Evolutionary conservation across 2,329 filamentous ascomycete genomes (phyloP).

Genomic region (Verticillium dahliae): DNA sequence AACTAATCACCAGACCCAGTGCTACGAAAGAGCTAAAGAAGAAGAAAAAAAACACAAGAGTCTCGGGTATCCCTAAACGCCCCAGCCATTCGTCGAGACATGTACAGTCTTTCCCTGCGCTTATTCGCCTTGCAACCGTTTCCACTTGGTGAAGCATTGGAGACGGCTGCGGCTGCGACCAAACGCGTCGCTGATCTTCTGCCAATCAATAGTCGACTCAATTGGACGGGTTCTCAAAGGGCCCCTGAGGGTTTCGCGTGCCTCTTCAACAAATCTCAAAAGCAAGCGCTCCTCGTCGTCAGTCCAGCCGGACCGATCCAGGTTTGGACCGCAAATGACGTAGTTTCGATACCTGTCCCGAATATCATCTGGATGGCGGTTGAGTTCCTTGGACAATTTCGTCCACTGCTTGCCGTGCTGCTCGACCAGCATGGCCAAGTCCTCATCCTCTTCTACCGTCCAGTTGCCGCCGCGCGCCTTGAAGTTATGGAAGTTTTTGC

Average conservation of each 20-base stretch:
- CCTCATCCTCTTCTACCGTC: slow-evolving; percentile 51
- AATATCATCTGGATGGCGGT: slow-evolving; percentile 58
- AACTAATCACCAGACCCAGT: not conserved
- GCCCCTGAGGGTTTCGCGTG: slow-evolving; percentile 21
- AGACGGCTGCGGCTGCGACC: slow-evolving; percentile 54
- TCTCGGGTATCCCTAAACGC: not conserved
- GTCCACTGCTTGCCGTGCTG: slow-evolving; percentile 53
- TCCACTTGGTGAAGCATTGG: slow-evolving; percentile 66
- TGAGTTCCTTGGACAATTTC: slow-evolving; percentile 53
- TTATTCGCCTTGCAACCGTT: slow-evolving; percentile 13
- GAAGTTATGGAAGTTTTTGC: slow-evolving; percentile 61
- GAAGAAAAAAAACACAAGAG: not conserved
- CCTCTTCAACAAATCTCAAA: slow-evolving; percentile 41
- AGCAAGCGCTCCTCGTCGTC: slow-evolving; percentile 47
- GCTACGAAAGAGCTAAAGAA: not conserved
- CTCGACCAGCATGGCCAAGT: slow-evolving; percentile 39
- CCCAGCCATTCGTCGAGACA: not conserved
- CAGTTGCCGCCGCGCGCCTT: slow-evolving; percentile 50
- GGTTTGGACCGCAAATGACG: slow-evolving; percentile 48
- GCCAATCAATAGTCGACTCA: slow-evolving; percentile 58
- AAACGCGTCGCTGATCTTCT: slow-evolving; percentile 56
- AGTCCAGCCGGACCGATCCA: slow-evolving; percentile 51
- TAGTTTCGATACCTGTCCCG: slow-evolving; percentile 67
- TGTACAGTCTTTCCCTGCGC: not conserved
- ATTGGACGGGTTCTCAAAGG: slow-evolving; percentile 25